Evolutionary conservation across 1,284 basidiomycete species (phyloP).

Genomic region (Puccinia coronata): DNA sequence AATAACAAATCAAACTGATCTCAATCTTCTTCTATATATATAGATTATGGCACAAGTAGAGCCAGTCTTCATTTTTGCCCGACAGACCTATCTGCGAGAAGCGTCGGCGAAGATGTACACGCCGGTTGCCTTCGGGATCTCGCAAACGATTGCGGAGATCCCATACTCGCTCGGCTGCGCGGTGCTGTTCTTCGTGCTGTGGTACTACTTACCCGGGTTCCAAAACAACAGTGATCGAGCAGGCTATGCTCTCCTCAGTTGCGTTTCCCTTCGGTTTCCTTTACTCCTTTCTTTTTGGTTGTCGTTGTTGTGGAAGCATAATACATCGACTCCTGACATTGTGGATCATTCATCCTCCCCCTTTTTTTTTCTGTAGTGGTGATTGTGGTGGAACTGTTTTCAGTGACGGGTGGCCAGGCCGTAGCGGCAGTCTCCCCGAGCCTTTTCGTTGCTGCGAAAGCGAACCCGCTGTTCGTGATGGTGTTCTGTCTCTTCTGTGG

Average conservation of each 20-base stretch:
- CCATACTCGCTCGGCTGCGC: conserved; percentile 73
- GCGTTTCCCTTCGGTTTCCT: not conserved
- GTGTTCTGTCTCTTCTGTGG: conserved; percentile 69
- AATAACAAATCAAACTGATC: not conserved
- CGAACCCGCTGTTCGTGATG: conserved; percentile 68
- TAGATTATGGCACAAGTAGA: conserved; percentile 74
- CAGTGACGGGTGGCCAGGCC: conserved; percentile 71
- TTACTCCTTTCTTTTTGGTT: not conserved
- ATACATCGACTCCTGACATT: not conserved
- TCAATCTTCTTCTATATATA: not conserved
- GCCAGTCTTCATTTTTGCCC: conserved; percentile 79
- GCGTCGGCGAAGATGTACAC: conserved; percentile 66
- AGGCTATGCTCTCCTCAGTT: conserved; percentile 70
- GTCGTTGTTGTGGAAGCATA: not conserved
- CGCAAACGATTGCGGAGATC: conserved; percentile 78
- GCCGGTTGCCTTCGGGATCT: conserved; percentile 76
- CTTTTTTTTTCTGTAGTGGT: conserved; percentile 61
- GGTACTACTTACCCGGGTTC: conserved; percentile 67
- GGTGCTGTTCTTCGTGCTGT: conserved; percentile 54
- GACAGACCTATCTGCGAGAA: conserved; percentile 71
- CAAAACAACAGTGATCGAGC: conserved; percentile 60
- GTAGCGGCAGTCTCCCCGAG: conserved; percentile 76
- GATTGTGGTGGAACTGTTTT: conserved; percentile 73
- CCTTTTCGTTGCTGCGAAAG: conserved; percentile 69
- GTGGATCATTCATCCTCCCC: no score